phyloP scores from a whole-genome alignment of 139 green algal genomes.

The Chlorella sp. region DNA sequence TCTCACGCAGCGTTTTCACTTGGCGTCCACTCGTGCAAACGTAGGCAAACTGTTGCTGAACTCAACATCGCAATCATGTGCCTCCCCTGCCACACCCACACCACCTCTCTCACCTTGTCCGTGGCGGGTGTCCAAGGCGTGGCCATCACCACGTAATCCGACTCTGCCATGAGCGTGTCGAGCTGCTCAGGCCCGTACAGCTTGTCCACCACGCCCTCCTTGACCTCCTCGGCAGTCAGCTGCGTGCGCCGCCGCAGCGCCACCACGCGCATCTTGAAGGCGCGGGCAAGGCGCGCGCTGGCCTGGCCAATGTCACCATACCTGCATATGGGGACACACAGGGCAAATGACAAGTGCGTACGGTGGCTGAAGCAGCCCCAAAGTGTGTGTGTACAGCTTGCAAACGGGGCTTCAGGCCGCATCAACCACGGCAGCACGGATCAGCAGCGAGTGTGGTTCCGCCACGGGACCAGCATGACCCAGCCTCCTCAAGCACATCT shows the following conservation, averaged over 20 bases:
- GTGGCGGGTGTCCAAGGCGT: conserved; percentile 59
- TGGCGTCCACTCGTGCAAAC: background rate
- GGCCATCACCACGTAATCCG: conserved; percentile 72
- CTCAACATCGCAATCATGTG: background rate
- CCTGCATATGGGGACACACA: too few species aligned
- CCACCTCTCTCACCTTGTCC: conserved; percentile 26
- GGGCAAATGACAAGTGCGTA: too few species aligned
- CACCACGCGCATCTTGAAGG: conserved; percentile 67
- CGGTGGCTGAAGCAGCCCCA: too few species aligned
- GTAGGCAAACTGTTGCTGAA: background rate
- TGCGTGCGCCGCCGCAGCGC: conserved; percentile 48
- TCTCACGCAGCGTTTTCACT: background rate
- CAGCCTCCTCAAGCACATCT: too few species aligned
- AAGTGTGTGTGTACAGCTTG: too few species aligned
- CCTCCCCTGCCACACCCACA: background rate
- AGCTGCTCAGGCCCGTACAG: conserved; percentile 54
- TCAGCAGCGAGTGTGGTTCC: too few species aligned
- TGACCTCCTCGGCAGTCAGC: conserved; percentile 45
- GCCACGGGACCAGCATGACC: too few species aligned
- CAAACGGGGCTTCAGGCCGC: too few species aligned
- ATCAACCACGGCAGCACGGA: too few species aligned
- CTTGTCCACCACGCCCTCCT: conserved; percentile 43
- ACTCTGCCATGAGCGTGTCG: conserved; percentile 44
- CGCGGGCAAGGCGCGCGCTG: conserved; percentile 45
- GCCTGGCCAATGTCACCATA: conserved; percentile 70